These are phyloP conservation scores for Penicillium palitans DNA, from an alignment of 2,329 filamentous ascomycete genomes.

Conservation along the genomic window DNA sequence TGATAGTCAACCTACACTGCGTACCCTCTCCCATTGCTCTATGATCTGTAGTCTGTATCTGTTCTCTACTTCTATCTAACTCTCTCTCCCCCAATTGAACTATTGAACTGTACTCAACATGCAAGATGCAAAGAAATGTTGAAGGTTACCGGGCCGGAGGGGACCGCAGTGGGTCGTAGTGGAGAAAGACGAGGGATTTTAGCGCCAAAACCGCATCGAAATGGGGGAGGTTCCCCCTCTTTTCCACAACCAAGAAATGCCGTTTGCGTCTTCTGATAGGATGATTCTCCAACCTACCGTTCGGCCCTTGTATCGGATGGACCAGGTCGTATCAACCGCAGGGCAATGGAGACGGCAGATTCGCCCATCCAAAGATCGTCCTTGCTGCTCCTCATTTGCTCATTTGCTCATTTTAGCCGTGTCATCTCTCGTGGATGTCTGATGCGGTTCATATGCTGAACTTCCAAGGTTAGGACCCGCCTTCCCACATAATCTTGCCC, in stretches of 20 bases:
- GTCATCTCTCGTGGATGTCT: conserved; percentile 20
- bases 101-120: not conserved
- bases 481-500: conserved; percentile 15
- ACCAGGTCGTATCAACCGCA: conserved; percentile 14
- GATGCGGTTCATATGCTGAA: conserved; percentile 20
- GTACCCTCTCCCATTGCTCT: not conserved
- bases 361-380: conserved; percentile 21
- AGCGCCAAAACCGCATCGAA: conserved; percentile 11
- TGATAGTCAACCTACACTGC: not conserved
- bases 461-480: conserved; percentile 17
- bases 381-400: conserved; percentile 25
- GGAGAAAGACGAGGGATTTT: conserved; percentile 21
- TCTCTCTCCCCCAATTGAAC: not conserved
- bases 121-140: conserved; percentile 17
- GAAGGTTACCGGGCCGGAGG: conserved; percentile 30
- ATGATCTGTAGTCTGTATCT: not conserved
- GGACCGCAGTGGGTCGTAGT: conserved; percentile 29
- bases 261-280: conserved; percentile 24
- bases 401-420: conserved; percentile 24
- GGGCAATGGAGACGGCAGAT: conserved; percentile 19
- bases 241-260: conserved; percentile 10
- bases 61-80: not conserved
- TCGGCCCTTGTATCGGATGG: conserved; percentile 27
- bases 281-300: conserved; percentile 12
- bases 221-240: conserved; percentile 16